phyloP scores from a whole-genome alignment of 2,329 filamentous ascomycete genomes.

The Cladophialophora yegresii region DNA sequence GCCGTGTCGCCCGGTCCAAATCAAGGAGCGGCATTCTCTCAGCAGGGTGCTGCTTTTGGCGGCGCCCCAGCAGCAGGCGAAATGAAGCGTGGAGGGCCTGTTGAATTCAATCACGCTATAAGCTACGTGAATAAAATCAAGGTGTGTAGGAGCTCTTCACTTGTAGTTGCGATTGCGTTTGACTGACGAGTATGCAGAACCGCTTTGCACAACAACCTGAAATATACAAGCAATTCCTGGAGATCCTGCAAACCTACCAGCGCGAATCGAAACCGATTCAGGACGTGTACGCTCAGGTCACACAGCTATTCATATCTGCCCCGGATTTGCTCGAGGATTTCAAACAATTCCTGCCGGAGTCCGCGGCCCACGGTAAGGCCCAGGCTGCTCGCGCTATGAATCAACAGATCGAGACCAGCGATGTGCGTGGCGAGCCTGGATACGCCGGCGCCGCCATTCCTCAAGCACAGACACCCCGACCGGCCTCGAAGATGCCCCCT shows the following conservation, averaged over 20 bases:
- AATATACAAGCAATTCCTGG: conserved; percentile 98
- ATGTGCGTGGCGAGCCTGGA: conserved; percentile 57
- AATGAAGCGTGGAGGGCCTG: conserved; percentile 83
- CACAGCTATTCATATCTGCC: conserved; percentile 85
- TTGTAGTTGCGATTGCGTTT: not conserved
- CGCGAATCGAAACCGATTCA: conserved; percentile 97
- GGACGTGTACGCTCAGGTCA: conserved; percentile 97
- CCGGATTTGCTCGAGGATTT: conserved; percentile 96
- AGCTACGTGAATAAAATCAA: conserved; percentile 99
- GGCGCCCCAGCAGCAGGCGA: conserved; percentile 44
- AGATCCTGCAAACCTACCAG: conserved; percentile 97
- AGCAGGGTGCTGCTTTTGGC: conserved; percentile 56
- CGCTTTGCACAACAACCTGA: conserved; percentile 95
- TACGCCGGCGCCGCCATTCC: conserved; percentile 46
- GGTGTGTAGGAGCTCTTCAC: conserved; percentile 56
- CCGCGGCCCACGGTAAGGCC: conserved; percentile 68
- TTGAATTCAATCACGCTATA: conserved; percentile 98
- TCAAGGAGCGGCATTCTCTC: conserved; percentile 25
- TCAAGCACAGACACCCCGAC: conserved; percentile 54
- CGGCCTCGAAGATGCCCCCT: conserved; percentile 75
- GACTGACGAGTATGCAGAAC: conserved; percentile 61
- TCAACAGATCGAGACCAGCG: conserved; percentile 67
- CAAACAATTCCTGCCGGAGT: conserved; percentile 96
- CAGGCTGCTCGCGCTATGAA: conserved; percentile 58
- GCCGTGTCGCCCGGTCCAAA: conserved; percentile 50